phyloP scores from a whole-genome alignment of 1,284 basidiomycete genomes.

The Cutaneotrichosporon arboriforme region DNA sequence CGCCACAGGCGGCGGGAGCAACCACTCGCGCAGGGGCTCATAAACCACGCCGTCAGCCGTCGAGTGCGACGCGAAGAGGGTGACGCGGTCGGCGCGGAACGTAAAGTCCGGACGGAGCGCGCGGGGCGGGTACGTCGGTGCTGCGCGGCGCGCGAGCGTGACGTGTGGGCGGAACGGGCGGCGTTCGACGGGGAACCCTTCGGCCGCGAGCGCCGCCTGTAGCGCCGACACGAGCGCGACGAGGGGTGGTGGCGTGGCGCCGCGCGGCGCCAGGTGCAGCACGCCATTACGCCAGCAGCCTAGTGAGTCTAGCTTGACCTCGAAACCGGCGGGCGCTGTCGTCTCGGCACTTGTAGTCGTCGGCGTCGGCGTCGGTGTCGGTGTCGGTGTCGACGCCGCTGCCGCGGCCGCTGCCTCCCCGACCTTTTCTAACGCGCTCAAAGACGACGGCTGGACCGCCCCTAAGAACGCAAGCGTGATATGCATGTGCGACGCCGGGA shows the following conservation, averaged over 20 bases:
- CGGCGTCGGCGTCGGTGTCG: too few species aligned
- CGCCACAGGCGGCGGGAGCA: too few species aligned
- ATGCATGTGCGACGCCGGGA: not conserved
- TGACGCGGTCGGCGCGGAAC: too few species aligned
- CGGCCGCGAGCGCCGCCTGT: not conserved
- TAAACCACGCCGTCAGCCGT: too few species aligned
- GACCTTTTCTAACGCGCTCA: not conserved
- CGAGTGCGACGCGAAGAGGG: too few species aligned
- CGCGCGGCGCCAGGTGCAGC: not conserved
- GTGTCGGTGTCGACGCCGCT: not conserved
- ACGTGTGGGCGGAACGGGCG: not conserved
- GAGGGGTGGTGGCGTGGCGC: not conserved
- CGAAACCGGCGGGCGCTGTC: too few species aligned
- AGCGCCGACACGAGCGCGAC: not conserved
- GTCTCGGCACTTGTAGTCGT: too few species aligned
- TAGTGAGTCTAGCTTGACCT: not conserved
- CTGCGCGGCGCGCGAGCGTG: not conserved
- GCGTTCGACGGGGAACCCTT: not conserved
- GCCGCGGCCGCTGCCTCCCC: not conserved
- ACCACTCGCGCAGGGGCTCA: too few species aligned
- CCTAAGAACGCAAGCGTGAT: slow-evolving; percentile 5
- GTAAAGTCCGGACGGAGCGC: too few species aligned
- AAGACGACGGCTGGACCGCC: not conserved
- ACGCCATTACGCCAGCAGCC: not conserved
- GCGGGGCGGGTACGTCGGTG: too few species aligned